These are phyloP conservation scores for Punctularia strigosozonata DNA, from an alignment of 768 basidiomycete species.

Conservation along the genomic window DNA sequence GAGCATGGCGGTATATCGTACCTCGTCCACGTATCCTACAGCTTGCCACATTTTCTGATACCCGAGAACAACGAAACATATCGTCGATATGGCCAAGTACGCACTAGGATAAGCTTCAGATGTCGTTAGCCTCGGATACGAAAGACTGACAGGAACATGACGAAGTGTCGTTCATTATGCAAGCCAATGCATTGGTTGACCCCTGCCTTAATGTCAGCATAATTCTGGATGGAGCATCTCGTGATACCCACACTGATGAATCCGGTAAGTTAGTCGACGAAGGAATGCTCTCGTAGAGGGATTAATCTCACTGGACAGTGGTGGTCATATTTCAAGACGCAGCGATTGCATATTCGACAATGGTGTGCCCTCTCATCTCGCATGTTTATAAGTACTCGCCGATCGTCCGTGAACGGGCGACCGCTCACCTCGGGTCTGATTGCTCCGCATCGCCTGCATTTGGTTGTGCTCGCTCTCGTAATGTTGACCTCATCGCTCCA, in stretches of 20 bases:
- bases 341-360: slow-evolving; percentile 83
- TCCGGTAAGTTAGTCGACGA: background rate
- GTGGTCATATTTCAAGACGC: slow-evolving; percentile 84
- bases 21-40: slow-evolving; percentile 35
- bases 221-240: slow-evolving; percentile 4
- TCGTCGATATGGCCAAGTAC: slow-evolving; percentile 67
- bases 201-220: slow-evolving; percentile 54
- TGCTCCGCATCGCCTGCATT: slow-evolving; percentile 58
- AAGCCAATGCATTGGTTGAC: slow-evolving; percentile 96
- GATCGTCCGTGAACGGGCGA: background rate
- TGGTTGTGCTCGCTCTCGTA: slow-evolving; percentile 41
- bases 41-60: slow-evolving; percentile 47
- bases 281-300: background rate
- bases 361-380: slow-evolving; percentile 86
- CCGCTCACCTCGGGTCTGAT: slow-evolving; percentile 66
- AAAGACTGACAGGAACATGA: slow-evolving; percentile 75
- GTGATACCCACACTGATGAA: slow-evolving; percentile 15
- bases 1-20: slow-evolving; percentile 23
- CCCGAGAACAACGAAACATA: slow-evolving; percentile 51
- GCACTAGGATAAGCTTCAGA: slow-evolving; percentile 31
- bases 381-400: too few species aligned
- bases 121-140: background rate
- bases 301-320: slow-evolving; percentile 68
- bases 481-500: slow-evolving; percentile 41
- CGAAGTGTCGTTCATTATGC: slow-evolving; percentile 91